Percentiles rank a stretch among this genome's conserved stretches.
Conservation (phyloP, 1,284 basidiomycete species). For the Pseudomicrostroma phylloplanum region DNA sequence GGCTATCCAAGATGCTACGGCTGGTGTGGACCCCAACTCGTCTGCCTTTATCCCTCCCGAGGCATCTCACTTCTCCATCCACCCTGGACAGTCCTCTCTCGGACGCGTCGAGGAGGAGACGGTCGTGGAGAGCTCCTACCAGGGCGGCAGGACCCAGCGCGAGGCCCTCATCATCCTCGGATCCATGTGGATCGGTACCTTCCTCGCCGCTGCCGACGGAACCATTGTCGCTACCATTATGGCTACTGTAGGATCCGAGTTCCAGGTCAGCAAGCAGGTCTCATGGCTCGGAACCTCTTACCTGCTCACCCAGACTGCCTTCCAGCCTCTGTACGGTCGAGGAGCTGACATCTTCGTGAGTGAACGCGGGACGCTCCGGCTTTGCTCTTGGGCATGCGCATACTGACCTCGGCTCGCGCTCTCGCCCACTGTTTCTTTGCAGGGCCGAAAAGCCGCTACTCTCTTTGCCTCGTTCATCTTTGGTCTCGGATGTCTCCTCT, state of each 20-base stretch:
- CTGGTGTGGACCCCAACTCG: constrained; percentile 47
- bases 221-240: constrained; percentile 48
- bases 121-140: constrained; percentile 13
- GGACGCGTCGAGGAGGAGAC: constrained; percentile 25
- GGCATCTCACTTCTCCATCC: constrained; percentile 38
- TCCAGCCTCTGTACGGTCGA: constrained; percentile 48
- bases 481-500: constrained; percentile 42
- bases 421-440: constrained; percentile 59
- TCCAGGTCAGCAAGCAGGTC: constrained; percentile 43
- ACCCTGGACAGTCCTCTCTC: constrained; percentile 14
- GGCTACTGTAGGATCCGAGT: constrained; percentile 44
- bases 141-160: constrained; percentile 1
- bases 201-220: constrained; percentile 43
- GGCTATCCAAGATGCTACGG: constrained; percentile 39
- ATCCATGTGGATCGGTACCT: constrained; percentile 49
- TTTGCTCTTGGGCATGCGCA: neutral
- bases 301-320: constrained; percentile 47
- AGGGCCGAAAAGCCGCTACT: constrained; percentile 42
- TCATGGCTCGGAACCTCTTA: constrained; percentile 36
- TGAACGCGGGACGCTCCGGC: neutral
- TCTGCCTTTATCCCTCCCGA: constrained; percentile 46
- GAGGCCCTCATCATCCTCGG: constrained; percentile 45
- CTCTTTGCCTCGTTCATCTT: constrained; percentile 47
- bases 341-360: constrained; percentile 43
- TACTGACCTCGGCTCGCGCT: neutral